phyloP scores from a whole-genome alignment of 2,329 filamentous ascomycete genomes.

The Venturia oleaginea region DNA sequence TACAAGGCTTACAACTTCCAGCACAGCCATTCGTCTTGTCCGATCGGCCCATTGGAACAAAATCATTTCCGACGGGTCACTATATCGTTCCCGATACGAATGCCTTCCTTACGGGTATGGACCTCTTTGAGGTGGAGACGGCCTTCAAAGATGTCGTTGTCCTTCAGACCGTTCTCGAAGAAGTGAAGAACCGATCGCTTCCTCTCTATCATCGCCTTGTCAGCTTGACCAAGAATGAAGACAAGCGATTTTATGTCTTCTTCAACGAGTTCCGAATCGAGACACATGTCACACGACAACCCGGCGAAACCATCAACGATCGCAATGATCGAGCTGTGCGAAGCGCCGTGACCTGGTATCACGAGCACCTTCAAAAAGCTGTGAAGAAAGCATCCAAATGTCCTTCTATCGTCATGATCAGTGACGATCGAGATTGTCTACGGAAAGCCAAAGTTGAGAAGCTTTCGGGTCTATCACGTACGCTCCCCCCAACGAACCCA shows the following conservation, averaged over 20 bases:
- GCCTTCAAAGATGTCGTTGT: constrained; percentile 97
- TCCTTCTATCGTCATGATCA: constrained; percentile 84
- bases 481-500: constrained; percentile 14
- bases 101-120: constrained; percentile 90
- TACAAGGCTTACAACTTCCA: constrained; percentile 30
- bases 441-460: constrained; percentile 69
- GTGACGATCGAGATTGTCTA: constrained; percentile 82
- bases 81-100: constrained; percentile 96
- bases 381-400: constrained; percentile 42
- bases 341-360: constrained; percentile 82
- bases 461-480: constrained; percentile 55
- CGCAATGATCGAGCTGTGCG: constrained; percentile 90
- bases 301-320: constrained; percentile 87
- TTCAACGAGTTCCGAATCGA: constrained; percentile 97
- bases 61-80: constrained; percentile 73
- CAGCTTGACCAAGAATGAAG: constrained; percentile 84
- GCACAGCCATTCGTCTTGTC: constrained; percentile 80
- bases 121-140: constrained; percentile 84
- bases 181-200: constrained; percentile 85
- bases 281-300: constrained; percentile 68
- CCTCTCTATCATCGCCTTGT: constrained; percentile 92
- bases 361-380: constrained; percentile 62
- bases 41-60: constrained; percentile 76
- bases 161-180: constrained; percentile 90
- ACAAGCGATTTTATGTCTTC: constrained; percentile 97